Evolutionary conservation across 306 rosid species (phyloP).

Genomic region (Oxytropis ochrocephala): DNA sequence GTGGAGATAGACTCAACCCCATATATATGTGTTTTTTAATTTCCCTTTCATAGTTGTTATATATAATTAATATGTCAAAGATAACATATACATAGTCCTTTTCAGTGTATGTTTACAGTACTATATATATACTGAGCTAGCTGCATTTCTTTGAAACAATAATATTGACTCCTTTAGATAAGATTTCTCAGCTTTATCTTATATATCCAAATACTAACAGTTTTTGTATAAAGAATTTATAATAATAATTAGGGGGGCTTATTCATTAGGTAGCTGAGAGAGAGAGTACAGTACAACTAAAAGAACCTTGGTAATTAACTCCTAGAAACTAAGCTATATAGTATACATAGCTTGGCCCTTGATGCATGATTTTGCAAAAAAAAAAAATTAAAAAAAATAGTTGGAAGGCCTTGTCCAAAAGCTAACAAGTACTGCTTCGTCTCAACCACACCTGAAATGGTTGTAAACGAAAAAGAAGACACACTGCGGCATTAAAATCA

Average conservation of each 20-base stretch:
- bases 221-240: neutral
- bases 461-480: conserved; percentile 20
- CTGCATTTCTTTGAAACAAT: neutral
- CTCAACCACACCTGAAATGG: conserved; percentile 28
- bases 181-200: neutral
- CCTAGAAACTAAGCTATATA: no score
- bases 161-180: neutral
- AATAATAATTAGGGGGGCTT: no score
- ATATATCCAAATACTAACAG: neutral
- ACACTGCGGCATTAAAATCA: conserved; percentile 37
- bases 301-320: no score
- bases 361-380: neutral
- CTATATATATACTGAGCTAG: no score
- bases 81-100: conserved; percentile 41
- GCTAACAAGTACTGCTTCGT: neutral
- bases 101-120: conserved; percentile 29
- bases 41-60: conserved; percentile 35
- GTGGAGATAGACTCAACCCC: conserved; percentile 43
- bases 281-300: neutral
- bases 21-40: conserved; percentile 34
- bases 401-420: conserved; percentile 17
- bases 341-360: neutral
- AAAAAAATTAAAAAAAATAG: neutral
- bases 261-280: no score
- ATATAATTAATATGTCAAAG: conserved; percentile 14